phyloP scores from a whole-genome alignment of 257 asterid species.

The Plantago major region DNA sequence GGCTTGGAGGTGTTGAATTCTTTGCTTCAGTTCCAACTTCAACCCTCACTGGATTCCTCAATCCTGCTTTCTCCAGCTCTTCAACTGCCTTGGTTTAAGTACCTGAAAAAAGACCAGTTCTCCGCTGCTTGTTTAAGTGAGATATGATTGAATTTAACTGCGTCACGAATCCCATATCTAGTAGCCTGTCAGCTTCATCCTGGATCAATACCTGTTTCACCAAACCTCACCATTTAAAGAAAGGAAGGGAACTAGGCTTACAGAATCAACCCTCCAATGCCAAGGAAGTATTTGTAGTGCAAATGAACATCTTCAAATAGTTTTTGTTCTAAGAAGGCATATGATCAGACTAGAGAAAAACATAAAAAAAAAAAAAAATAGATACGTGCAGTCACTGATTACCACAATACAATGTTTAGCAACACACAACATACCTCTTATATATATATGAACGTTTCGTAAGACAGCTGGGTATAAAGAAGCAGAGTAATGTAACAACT shows the following conservation, averaged over 20 bases:
- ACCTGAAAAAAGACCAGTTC: constrained; percentile 94
- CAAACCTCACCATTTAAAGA: constrained; percentile 5
- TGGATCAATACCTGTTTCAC: constrained; percentile 70
- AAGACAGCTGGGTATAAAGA: constrained; percentile 1
- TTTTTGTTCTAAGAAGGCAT: no score
- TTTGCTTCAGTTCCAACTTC: constrained; percentile 78
- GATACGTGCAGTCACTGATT: constrained; percentile 3
- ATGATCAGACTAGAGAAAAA: no score
- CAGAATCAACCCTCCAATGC: no score
- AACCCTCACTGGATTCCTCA: constrained; percentile 89
- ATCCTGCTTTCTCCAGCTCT: constrained; percentile 85
- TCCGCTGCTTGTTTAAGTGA: constrained; percentile 80
- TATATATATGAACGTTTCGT: neutral
- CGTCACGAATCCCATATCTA: constrained; percentile 97
- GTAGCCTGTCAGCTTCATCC: constrained; percentile 94
- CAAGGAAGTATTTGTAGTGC: neutral
- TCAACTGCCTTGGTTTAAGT: constrained; percentile 94
- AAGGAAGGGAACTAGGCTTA: no score
- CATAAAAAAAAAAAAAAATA: no score
- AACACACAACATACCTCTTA: neutral
- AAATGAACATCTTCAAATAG: neutral
- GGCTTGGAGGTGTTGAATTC: constrained; percentile 70
- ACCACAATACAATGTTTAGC: neutral
- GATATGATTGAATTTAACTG: constrained; percentile 74
- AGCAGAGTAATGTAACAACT: neutral